These are phyloP conservation scores for Dictyostelium purpureum DNA, from an alignment of 78 protist species.

Conservation along the genomic window DNA sequence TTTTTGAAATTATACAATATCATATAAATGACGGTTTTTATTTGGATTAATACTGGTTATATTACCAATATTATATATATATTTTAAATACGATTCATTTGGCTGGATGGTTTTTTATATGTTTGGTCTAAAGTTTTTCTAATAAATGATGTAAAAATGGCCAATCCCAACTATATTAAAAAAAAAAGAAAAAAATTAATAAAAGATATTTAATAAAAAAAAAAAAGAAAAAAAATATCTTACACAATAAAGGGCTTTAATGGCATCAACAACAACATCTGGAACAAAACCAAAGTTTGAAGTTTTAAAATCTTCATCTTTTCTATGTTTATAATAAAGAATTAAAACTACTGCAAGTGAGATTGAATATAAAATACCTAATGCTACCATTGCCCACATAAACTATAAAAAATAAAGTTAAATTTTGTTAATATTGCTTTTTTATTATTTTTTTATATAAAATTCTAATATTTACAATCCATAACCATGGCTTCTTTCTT, in stretches of 20 bases:
- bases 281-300: conserved; percentile 52
- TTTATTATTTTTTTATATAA: neutral
- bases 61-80: too few species aligned
- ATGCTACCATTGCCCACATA: conserved; percentile 43
- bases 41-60: too few species aligned
- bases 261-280: conserved; percentile 22
- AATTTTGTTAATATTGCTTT: neutral
- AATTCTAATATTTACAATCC: neutral
- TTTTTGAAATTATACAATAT: too few species aligned
- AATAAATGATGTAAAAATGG: too few species aligned
- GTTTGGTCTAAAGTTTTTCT: too few species aligned
- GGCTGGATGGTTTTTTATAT: too few species aligned
- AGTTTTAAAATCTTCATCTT: neutral
- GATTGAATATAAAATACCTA: conserved; percentile 25
- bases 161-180: too few species aligned
- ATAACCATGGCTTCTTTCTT: conserved; percentile 36
- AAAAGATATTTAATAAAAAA: too few species aligned
- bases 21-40: too few species aligned
- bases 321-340: conserved; percentile 15
- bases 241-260: conserved; percentile 49
- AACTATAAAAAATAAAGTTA: neutral
- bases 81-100: too few species aligned
- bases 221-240: neutral
- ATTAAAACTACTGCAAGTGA: conserved; percentile 35
- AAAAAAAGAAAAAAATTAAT: too few species aligned